phyloP scores from a whole-genome alignment of 2,329 filamentous ascomycete genomes.

The Albophoma yamanashiensis region DNA sequence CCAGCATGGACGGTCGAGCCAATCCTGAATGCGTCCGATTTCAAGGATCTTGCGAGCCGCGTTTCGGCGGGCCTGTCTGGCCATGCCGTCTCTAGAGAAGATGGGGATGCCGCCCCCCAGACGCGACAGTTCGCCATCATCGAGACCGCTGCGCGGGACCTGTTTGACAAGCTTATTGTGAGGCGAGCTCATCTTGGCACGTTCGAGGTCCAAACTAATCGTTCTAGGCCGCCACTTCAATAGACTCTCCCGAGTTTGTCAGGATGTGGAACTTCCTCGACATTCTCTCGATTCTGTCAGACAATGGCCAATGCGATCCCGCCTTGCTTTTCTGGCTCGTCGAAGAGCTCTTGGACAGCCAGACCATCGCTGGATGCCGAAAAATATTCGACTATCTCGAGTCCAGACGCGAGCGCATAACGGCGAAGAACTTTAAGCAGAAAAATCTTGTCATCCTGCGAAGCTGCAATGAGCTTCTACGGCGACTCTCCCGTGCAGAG shows the following conservation, averaged over 20 bases:
- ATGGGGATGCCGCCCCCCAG: conserved; percentile 25
- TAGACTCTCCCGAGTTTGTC: conserved; percentile 69
- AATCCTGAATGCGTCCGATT: conserved; percentile 59
- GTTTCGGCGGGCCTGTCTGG: conserved; percentile 25
- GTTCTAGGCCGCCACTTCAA: conserved; percentile 58
- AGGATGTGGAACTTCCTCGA: conserved; percentile 91
- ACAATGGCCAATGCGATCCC: conserved; percentile 66
- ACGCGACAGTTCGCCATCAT: conserved; percentile 57
- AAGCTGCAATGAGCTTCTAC: conserved; percentile 89
- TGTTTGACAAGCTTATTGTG: conserved; percentile 73
- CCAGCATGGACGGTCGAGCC: conserved; percentile 56
- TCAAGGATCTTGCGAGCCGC: conserved; percentile 36
- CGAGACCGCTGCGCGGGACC: conserved; percentile 72
- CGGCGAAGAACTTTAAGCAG: conserved; percentile 66
- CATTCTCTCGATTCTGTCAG: conserved; percentile 78
- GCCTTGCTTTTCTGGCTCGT: conserved; percentile 81
- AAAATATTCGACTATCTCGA: conserved; percentile 92
- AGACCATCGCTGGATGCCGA: conserved; percentile 85
- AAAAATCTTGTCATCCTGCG: conserved; percentile 86
- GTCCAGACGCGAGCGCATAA: conserved; percentile 81
- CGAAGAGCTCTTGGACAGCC: conserved; percentile 90
- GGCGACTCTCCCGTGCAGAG: conserved; percentile 85
- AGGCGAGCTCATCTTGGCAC: conserved; percentile 18
- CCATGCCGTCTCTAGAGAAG: conserved; percentile 15
- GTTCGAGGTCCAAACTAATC: background rate